Percentiles rank a stretch among this genome's conserved stretches.
phyloP scores from a whole-genome alignment of 805 yeast genomes.

The Cyberlindnera suaveolens region DNA sequence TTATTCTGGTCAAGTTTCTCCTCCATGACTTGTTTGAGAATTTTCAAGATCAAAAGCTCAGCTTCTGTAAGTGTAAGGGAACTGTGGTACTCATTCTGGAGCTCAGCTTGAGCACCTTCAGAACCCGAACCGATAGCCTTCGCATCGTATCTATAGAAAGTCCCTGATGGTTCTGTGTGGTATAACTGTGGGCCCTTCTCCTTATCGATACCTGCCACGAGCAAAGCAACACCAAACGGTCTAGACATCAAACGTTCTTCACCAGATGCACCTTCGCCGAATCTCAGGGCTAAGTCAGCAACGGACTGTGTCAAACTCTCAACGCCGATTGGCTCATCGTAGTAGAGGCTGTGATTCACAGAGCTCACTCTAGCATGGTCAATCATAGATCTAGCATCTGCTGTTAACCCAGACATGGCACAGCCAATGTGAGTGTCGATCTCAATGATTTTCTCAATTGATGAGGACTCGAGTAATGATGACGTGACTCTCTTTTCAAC shows the following conservation, averaged over 20 bases:
- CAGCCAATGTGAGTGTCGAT: conserved; percentile 93
- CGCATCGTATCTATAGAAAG: conserved; percentile 95
- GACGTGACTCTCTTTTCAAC: conserved; percentile 98
- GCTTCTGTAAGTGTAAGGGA: conserved; percentile 90
- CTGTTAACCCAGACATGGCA: conserved; percentile 98
- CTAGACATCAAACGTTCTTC: conserved; percentile 90
- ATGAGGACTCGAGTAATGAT: conserved; percentile 79
- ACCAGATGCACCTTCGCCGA: conserved; percentile 96
- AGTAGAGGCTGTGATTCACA: conserved; percentile 82
- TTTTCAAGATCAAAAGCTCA: conserved; percentile 80
- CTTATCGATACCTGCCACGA: conserved; percentile 90
- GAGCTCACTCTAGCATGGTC: conserved; percentile 94
- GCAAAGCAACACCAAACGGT: conserved; percentile 96
- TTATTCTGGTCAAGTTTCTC: conserved; percentile 93
- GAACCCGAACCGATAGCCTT: conserved; percentile 99
- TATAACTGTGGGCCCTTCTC: conserved; percentile 94
- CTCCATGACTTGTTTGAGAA: conserved; percentile 97
- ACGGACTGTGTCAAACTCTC: conserved; percentile 94
- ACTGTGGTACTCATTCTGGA: conserved; percentile 93
- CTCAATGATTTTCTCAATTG: conserved; percentile 94
- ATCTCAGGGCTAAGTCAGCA: conserved; percentile 92
- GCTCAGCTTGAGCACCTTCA: conserved; percentile 97
- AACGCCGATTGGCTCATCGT: conserved; percentile 86
- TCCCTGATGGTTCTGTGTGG: conserved; percentile 99
- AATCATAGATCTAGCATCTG: conserved; percentile 97